phyloP scores from a whole-genome alignment of 2,329 filamentous ascomycete genomes.

The Xylaria sp. region DNA sequence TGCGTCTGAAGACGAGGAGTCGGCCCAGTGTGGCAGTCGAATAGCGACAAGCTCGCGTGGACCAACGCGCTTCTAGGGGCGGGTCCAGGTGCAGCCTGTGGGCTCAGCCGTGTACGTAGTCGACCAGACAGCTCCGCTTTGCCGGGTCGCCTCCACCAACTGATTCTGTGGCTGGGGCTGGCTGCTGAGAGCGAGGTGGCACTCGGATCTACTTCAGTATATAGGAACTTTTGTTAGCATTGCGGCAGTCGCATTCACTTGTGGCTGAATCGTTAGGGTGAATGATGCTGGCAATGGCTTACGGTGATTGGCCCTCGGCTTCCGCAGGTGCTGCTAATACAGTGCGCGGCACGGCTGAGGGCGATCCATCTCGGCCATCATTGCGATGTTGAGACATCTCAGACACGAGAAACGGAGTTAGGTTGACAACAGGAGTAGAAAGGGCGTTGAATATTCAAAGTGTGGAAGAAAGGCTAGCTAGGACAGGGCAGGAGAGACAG shows the following conservation, averaged over 20 bases:
- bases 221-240: background rate
- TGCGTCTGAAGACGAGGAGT: constrained; percentile 16
- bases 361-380: constrained; percentile 9
- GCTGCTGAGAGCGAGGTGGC: background rate
- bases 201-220: background rate
- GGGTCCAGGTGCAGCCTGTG: constrained; percentile 18
- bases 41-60: constrained; percentile 31
- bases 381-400: constrained; percentile 1
- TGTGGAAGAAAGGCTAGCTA: background rate
- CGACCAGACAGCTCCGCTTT: background rate
- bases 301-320: constrained; percentile 19
- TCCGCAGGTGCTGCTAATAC: background rate
- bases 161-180: constrained; percentile 19
- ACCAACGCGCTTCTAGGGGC: constrained; percentile 30
- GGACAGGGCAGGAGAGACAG: background rate
- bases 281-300: background rate
- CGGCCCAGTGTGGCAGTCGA: constrained; percentile 19
- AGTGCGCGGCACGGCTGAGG: background rate
- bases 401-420: too few relatives aligned
- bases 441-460: background rate
- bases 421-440: background rate
- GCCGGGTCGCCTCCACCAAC: background rate
- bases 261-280: background rate
- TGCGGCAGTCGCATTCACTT: background rate
- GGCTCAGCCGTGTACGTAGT: background rate